These are phyloP conservation scores for Capsicum baccatum DNA, from an alignment of 257 asterid genomes.

Conservation along the genomic window DNA sequence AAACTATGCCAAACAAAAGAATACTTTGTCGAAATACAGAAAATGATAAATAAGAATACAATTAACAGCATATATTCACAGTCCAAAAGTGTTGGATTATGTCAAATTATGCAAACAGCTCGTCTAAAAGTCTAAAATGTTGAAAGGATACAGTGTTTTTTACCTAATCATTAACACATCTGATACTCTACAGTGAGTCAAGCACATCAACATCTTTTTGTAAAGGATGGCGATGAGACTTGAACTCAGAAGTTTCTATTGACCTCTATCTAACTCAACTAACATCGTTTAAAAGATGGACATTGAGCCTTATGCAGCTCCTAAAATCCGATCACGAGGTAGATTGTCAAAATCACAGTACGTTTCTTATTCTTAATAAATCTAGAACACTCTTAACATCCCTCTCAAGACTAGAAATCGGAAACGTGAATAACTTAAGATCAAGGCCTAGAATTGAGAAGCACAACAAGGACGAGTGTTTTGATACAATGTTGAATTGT, in stretches of 20 bases:
- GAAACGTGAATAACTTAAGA: background rate
- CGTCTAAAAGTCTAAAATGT: background rate
- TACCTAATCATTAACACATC: background rate
- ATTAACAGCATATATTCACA: background rate
- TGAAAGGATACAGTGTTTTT: background rate
- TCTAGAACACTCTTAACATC: background rate
- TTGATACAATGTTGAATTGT: background rate
- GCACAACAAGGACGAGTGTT: background rate
- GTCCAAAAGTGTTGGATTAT: background rate
- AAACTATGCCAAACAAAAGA: background rate
- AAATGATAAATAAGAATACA: conserved; percentile 1
- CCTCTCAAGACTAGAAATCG: background rate
- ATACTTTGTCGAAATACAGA: background rate
- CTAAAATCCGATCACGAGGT: background rate
- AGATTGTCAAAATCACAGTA: background rate
- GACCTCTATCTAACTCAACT: background rate
- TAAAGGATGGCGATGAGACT: background rate
- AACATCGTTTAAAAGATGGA: background rate
- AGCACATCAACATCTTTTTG: background rate
- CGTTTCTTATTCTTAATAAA: background rate
- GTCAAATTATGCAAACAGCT: background rate
- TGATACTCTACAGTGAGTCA: background rate
- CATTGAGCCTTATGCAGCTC: background rate
- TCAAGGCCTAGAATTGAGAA: background rate
- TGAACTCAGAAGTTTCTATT: background rate